Base-by-base conservation (phyloP, 2,329 filamentous ascomycete species). In the Ramichloridium luteum region DNA sequence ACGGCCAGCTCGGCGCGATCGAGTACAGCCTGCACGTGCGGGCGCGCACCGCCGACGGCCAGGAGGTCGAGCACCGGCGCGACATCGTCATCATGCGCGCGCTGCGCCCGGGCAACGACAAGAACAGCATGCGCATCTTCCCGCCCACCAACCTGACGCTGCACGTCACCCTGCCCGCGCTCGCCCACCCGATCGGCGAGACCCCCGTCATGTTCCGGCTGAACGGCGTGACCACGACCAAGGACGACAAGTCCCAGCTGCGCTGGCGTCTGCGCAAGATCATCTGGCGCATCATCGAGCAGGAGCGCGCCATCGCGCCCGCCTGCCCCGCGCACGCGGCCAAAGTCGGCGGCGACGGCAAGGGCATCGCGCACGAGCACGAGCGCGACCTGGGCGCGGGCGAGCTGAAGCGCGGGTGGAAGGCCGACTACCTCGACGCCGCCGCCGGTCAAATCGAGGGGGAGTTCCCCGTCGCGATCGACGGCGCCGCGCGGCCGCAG, bases 71-170 rank as follows among this genome's bases (percentile, higher is more conserved):
- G 45, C 72, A 83, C 48, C 69, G 72, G 39, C 73, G 75, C 48
- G 69, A 70, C 6, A 64, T 96, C 27, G 67, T 76, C 34, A 70
- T 96, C 45, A 78, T 78, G 61, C 81, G 88, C 39, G 80, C 85
- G 18, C 72, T 96, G 15, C 68, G 79, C 32, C 74, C 82, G 3
- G 80, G 84, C 29, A 68, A 72, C 32, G 84, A 92, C 39, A 88
- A 92, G 59, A 78, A 86, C 59, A 92, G 82, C 11, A 77, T 93
- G 40, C 83, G 88, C 50, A 81, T 96, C 51, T 98, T 98, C 60
- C 90, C 88, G 28, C 88, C 90, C 0, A 98, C 90, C 45, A 90
- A 93, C 60, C 77, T 98, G 49, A 86, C 83, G 44, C 81, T 84
- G 36, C 78, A 77, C 50, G 80, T 90, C 40, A 77, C 83, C 48